Evolutionary conservation across 495 filamentous ascomycete genomes (phyloP), one percentile per base, ranked within the genome.

Genomic region (Immersiella caudata): DNA sequence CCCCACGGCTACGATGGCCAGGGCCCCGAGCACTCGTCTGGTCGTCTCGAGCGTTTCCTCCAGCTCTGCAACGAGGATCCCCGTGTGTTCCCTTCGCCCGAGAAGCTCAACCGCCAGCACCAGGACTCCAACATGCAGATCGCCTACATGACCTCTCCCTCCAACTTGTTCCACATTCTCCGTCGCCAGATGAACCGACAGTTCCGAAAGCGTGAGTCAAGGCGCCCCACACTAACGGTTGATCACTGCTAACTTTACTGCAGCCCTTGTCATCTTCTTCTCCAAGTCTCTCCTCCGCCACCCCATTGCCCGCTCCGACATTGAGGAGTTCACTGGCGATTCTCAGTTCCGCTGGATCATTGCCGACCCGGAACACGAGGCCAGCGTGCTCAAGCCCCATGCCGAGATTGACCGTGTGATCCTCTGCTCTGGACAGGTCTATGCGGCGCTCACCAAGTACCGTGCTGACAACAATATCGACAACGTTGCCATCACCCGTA

Each of bases 111-210:
- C 33, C 93, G 95, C 73, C 95, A 99, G 79, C 95, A 99, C 83
- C 95, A 99, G 82, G 95, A 99, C 81, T 96, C 91, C 85, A 99
- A 99, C 82, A 97, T 99, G 93, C 95, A 99, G 84, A 90, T 99
- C 78, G 92, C 87, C 65, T 96, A 91, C 86, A 92, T 94, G 89
- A 99, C 94, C 25, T 89, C 86, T 22, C 95, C 95, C 40, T 82
- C 95, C 65, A 99, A 99, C 81, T 75, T 94, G 75, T 99, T 99
- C 89, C 95, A 99, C 83, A 89, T 97, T 71, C 86, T 99, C 66
- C 89, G 95, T 78, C 86, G 95, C 79, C 95, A 99, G 83, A 97
- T 99, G 88, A 93, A 98, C 85, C 86, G 95, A 66, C 95, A 99
- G 81, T 99, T 99, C 90, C 88, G 95, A 78, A 99, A 99, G 83